phyloP scores from a whole-genome alignment of 305 asterid species.

The Rubia tinctorum region DNA sequence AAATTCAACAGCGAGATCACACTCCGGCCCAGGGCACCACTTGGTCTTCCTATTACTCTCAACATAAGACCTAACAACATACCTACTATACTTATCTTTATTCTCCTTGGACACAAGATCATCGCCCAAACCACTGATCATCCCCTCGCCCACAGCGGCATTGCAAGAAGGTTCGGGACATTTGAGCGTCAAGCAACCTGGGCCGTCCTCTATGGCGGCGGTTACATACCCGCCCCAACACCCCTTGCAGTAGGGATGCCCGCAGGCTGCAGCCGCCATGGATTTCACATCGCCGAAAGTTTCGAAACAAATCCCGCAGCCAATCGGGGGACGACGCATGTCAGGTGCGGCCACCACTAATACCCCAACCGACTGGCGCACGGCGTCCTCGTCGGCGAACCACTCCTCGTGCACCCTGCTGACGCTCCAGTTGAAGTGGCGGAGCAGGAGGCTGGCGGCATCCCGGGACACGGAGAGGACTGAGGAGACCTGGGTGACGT shows the following conservation, averaged over 20 bases:
- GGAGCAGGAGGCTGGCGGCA: constrained; percentile 32
- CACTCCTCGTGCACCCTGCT: constrained; percentile 32
- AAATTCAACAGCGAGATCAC: constrained; percentile 27
- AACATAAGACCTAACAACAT: constrained; percentile 25
- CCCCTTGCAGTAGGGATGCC: constrained; percentile 37
- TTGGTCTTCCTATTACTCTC: constrained; percentile 25
- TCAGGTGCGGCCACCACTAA: neutral
- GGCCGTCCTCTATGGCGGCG: constrained; percentile 36
- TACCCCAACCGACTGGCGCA: constrained; percentile 20
- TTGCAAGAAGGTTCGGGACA: constrained; percentile 46
- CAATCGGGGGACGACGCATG: neutral
- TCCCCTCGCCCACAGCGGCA: constrained; percentile 22
- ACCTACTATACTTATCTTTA: constrained; percentile 19
- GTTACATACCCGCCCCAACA: constrained; percentile 40
- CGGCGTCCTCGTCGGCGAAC: constrained; percentile 33
- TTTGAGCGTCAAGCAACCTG: constrained; percentile 33
- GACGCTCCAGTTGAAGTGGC: constrained; percentile 37
- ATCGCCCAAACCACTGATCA: constrained; percentile 25
- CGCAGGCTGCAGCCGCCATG: constrained; percentile 31
- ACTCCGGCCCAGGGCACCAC: constrained; percentile 36
- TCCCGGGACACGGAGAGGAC: constrained; percentile 36
- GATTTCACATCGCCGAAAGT: neutral
- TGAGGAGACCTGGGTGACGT: constrained; percentile 25
- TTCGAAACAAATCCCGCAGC: constrained; percentile 36
- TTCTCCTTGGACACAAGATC: constrained; percentile 5